Evolutionary conservation across 768 basidiomycete genomes (phyloP), one percentile per base, ranked within the genome.

Genomic region (Mrakia frigida): DNA sequence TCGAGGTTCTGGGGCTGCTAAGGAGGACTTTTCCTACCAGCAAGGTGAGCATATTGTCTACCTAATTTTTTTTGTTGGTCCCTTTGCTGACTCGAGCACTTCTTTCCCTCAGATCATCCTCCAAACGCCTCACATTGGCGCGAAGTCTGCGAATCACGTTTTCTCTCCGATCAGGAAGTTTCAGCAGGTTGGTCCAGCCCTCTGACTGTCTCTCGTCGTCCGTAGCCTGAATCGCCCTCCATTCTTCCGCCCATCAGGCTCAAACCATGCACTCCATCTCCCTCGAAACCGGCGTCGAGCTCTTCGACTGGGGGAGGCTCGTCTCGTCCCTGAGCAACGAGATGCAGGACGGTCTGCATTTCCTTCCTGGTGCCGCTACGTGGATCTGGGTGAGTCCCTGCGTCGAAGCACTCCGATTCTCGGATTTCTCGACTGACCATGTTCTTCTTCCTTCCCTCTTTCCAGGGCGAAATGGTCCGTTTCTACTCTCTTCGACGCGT

Each of bases 261-360:
- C 46, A 73, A 41, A 23, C 60, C 21, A 70, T 77, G 63, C 10
- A 25, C 3, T 67, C 76, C 3, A 43, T 77, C 63, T 33, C 76
- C 0, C 46, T 72, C 63, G 76, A 77, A 31, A 77, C 76, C 1
- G 76, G 76, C 0, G n/a, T 63, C 53, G 71, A 71, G 39, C 60
- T 77, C 50, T 77, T 77, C 56, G 76, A 77, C 33, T 77, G 76
- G 76, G 76, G 76, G 5, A 43, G 71, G 11, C 37, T 77, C 41
- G 76, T 73, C 41, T 72, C 70, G 2, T 46, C 76, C 5, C 71
- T 77, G 2, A 39, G 33, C 25, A 73, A 68, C 63, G 76, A 77
- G 39, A 60, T 77, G n/a, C 13, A 13, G 16, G 76, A 77, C 41
- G 76, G 76, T 1, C 50, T 77, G 18, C 76, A 77, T 25, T 77